These are phyloP conservation scores for Phaseolus lunatus DNA, from an alignment of 306 rosid species.

Conservation along the genomic window DNA sequence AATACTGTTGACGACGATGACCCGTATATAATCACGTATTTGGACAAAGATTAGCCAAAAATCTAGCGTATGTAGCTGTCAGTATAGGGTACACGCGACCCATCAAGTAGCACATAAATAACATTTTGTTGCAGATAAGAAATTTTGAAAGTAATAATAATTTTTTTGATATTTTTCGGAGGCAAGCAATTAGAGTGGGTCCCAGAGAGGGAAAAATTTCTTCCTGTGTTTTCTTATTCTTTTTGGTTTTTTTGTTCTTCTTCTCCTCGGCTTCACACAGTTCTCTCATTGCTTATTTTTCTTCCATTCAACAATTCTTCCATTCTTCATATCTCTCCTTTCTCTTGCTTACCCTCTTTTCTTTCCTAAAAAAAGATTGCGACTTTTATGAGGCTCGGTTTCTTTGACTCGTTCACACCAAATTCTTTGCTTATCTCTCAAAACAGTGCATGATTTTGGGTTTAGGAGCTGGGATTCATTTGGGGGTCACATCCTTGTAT, in stretches of 20 bases:
- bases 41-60: constrained; percentile 45
- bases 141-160: neutral
- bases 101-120: neutral
- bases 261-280: constrained; percentile 11
- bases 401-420: constrained; percentile 50
- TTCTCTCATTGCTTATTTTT: constrained; percentile 35
- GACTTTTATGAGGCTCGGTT: constrained; percentile 36
- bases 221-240: constrained; percentile 31
- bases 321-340: constrained; percentile 47
- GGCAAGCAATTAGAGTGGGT: constrained; percentile 43
- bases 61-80: constrained; percentile 50
- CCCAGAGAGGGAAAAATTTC: constrained; percentile 47
- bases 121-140: neutral
- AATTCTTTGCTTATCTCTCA: constrained; percentile 58
- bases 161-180: constrained; percentile 25
- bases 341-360: constrained; percentile 42
- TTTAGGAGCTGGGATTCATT: constrained; percentile 52
- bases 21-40: constrained; percentile 37
- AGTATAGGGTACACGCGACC: constrained; percentile 34
- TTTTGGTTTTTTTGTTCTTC: neutral
- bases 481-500: constrained; percentile 57
- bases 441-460: constrained; percentile 42
- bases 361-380: constrained; percentile 41
- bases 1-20: neutral
- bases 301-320: constrained; percentile 36